Evolutionary conservation across 768 basidiomycete species (phyloP), one percentile per base, ranked within the genome.

Genomic region (Amanita subjunquillea): DNA sequence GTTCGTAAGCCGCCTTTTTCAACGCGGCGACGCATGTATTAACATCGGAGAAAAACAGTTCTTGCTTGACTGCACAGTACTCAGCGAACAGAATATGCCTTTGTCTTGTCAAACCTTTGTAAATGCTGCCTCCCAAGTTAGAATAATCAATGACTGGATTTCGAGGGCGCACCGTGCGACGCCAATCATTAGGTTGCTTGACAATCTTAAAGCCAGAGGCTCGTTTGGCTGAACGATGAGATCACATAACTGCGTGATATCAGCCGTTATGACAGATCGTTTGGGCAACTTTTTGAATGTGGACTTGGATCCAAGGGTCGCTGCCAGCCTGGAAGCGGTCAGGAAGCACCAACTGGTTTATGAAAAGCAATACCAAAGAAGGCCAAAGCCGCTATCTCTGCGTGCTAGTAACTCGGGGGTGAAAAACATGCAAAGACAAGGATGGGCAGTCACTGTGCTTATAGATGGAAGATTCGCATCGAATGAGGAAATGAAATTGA

Each of bases 111-210:
- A 41, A 42, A 72, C 74, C 74, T 72, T 75, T 76, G 56, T 75
- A 76, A 12, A 76, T 72, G 6, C 66, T 66, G 5, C 8, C 10
- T 22, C 39, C 10, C 10, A 29, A n/a, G 10, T 54, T 23, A 47
- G 47, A 13, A 41, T 32, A 3, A 4, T 27, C 4, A n/a, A 27
- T 17, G 10, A n/a, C 7, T 10, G 17, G 22, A 25, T 23, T 7
- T 7, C 10, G 45, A 20, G 42, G 20, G 20, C 57, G 59, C 65
- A 91, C 91, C 91, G 80, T 20, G 86, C 88, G 34, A 86, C 92
- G 3, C 92, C 92, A 55, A 94, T 84, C 75, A 95, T 82, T 40
- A 95, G 69, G 62, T 91, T 91, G 54, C 90, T 91, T 8, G 91
- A 92, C 51, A 94, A 70, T 57, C 92, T 75, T 52, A 95, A 69